Evolutionary conservation across 371 early-diverging fungal genomes (phyloP), one percentile per base, ranked within the genome.

Genomic region (Gilbertella persicaria): DNA sequence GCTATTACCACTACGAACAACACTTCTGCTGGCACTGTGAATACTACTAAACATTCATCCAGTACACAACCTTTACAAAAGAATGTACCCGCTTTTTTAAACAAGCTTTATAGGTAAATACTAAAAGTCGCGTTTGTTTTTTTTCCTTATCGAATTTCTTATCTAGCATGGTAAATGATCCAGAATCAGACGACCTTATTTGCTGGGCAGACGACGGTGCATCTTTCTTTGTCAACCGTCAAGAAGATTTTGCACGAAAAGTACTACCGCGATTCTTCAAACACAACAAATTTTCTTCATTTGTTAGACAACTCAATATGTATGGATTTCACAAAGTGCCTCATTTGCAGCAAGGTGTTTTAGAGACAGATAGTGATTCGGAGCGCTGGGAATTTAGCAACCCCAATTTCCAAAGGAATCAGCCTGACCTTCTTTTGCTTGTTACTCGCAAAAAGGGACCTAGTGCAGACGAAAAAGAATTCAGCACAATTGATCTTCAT

Each of bases 241-340:
- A 82, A 48, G 88, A 86, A 53, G 92, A 91, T 9, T 93, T 97
- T 76, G 87, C 94, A 7, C 86, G 87, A 30, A 80, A 81, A 45
- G 89, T 97, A 2, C 73, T 97, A 45, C 92, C 94, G 28, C 84
- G 83, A 12, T 89, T 85, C 52, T 97, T 96, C 69, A 96, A 96
- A 68, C 96, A 96, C 77, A 87, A 83, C 69, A 96, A 96, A 59
- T 91, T 94, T 53, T 87, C 91, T 23, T 90, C 90, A 5, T 97
- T 97, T 85, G 95, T 97, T 13, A 81, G 97, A 14, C 97, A 97
- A 67, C 79, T 97, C 16, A 97, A 97, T 58, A 95, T 94, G 89
- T 92, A 93, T 55, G 95, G 91, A 9, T 90, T 87, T 42, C 84
- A 87, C 58, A 94, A 94, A 54, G 83, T 91, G 10, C 89, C 91